Evolutionary conservation across 176 grass and related monocot species (phyloP).

Genomic region (Paspalum notatum): DNA sequence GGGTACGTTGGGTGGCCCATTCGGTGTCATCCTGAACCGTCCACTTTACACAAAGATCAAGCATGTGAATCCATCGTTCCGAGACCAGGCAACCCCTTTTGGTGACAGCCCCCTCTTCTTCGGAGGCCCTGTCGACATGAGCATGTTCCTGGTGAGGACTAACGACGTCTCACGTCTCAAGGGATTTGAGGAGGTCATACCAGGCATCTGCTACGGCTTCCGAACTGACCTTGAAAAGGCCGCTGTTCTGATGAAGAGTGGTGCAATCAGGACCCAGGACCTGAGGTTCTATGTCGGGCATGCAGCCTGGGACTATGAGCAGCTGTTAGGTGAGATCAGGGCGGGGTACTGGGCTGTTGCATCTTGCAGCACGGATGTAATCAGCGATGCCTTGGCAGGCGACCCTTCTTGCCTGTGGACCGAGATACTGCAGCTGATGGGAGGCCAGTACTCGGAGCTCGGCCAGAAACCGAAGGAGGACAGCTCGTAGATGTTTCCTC

Average conservation of each 20-base stretch:
- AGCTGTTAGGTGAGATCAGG: slow-evolving; percentile 73
- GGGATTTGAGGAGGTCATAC: slow-evolving; percentile 77
- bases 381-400: slow-evolving; percentile 43
- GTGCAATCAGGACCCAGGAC: slow-evolving; percentile 55
- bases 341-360: slow-evolving; percentile 79
- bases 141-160: slow-evolving; percentile 81
- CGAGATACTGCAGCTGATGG: slow-evolving; percentile 89
- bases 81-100: slow-evolving; percentile 62
- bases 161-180: slow-evolving; percentile 49
- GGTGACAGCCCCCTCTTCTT: slow-evolving; percentile 69
- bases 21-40: slow-evolving; percentile 84
- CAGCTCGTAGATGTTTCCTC: slow-evolving; percentile 32
- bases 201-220: slow-evolving; percentile 73
- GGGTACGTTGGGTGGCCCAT: slow-evolving; percentile 59
- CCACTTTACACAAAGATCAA: slow-evolving; percentile 83
- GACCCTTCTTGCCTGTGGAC: slow-evolving; percentile 73
- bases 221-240: slow-evolving; percentile 73
- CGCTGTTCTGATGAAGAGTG: slow-evolving; percentile 62
- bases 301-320: slow-evolving; percentile 77
- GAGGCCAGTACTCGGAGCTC: slow-evolving; percentile 81
- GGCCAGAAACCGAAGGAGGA: slow-evolving; percentile 79
- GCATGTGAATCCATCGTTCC: slow-evolving; percentile 70
- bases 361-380: slow-evolving; percentile 78
- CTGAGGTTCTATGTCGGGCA: slow-evolving; percentile 82
- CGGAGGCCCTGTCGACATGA: slow-evolving; percentile 84